These are phyloP conservation scores for Penicillium maclennaniae DNA, from an alignment of 495 filamentous ascomycete species.

Conservation along the genomic window DNA sequence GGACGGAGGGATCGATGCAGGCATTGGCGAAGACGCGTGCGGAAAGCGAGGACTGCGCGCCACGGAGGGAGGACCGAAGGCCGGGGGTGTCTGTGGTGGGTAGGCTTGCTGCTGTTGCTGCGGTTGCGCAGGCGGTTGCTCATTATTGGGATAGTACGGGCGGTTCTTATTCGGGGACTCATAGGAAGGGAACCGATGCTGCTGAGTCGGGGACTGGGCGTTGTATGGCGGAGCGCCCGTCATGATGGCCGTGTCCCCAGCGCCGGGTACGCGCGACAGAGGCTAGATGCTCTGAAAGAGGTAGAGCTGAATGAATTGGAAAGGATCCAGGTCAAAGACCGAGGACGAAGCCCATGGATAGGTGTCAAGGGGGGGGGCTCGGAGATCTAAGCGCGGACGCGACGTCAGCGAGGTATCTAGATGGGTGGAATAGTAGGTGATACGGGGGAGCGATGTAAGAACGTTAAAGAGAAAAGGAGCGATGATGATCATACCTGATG, in stretches of 20 bases:
- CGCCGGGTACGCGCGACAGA: constrained; percentile 22
- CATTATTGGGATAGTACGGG: constrained; percentile 55
- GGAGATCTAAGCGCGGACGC: constrained; percentile 24
- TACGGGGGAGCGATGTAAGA: constrained; percentile 7
- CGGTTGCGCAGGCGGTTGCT: constrained; percentile 23
- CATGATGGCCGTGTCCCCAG: constrained; percentile 43
- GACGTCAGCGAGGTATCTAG: constrained; percentile 22
- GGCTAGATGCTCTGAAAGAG: constrained; percentile 3
- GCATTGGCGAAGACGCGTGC: constrained; percentile 50
- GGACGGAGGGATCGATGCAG: constrained; percentile 46
- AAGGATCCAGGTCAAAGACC: constrained; percentile 7
- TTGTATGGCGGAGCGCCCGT: constrained; percentile 48
- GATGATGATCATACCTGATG: constrained; percentile 21
- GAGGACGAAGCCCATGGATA: constrained; percentile 14
- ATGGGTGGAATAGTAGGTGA: constrained; percentile 5
- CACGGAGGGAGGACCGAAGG: constrained; percentile 51
- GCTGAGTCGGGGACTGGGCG: constrained; percentile 43
- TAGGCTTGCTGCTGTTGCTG: constrained; percentile 34
- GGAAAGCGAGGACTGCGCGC: constrained; percentile 50
- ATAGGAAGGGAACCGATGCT: constrained; percentile 36
- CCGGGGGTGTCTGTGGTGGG: constrained; percentile 52
- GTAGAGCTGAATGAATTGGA: constrained; percentile 20
- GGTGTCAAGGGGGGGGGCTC: constrained; percentile 27
- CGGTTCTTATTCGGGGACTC: constrained; percentile 48
- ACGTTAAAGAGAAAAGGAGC: constrained; percentile 5